Evolutionary conservation across 106 monocot genomes (phyloP).

Genomic region (Chionographis japonica): DNA sequence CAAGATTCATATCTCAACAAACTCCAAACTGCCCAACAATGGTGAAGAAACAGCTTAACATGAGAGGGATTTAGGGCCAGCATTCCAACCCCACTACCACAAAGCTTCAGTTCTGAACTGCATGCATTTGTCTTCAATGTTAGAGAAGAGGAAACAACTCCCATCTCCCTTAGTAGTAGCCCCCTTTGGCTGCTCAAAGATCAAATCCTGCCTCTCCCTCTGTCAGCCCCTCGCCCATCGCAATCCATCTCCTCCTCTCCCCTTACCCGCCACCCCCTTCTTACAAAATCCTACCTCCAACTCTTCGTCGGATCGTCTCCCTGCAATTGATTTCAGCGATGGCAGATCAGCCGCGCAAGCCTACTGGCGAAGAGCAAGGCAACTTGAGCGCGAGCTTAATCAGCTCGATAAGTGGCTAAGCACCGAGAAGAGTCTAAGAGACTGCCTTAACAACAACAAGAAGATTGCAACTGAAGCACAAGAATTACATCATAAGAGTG

Average conservation of each 20-base stretch:
- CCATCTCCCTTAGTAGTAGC: neutral
- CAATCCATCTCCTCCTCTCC: no score
- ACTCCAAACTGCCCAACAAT: no score
- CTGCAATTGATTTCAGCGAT: no score
- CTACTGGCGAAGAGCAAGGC: constrained; percentile 9
- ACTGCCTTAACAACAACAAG: neutral
- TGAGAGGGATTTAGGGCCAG: no score
- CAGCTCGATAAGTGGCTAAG: constrained; percentile 12
- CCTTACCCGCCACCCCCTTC: no score
- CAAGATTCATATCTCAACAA: no score
- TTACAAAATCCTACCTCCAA: no score
- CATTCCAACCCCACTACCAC: no score
- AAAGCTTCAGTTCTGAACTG: no score
- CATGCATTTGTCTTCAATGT: neutral
- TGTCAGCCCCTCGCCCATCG: neutral
- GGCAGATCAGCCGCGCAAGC: neutral
- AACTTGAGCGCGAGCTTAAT: constrained; percentile 16
- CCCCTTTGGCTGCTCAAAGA: constrained; percentile 7
- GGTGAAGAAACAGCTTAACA: no score
- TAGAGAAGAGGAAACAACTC: neutral
- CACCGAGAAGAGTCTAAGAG: neutral
- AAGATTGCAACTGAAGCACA: neutral
- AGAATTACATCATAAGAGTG: neutral
- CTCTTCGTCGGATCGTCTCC: no score
- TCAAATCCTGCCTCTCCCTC: constrained; percentile 12